Base-by-base conservation (phyloP, 768 basidiomycete genomes). In the Lyophyllum decastes region DNA sequence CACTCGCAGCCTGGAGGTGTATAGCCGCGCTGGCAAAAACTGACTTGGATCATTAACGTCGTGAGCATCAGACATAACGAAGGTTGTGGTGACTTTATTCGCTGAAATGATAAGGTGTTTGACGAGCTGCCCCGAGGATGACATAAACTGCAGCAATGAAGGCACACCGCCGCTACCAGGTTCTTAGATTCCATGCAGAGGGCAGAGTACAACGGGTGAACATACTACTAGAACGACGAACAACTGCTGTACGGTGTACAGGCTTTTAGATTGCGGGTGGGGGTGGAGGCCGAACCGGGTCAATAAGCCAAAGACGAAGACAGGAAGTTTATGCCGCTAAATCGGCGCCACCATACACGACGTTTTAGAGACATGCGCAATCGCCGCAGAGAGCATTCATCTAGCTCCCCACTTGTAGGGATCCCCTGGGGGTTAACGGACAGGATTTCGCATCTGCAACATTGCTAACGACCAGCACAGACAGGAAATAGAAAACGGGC, bases 111-210 rank as follows among this genome's bases (percentile, higher is more conserved):
- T 63, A 19, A 89, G 73, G 61, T 84, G 78, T 49, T 77, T 60
- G 58, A 78, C 74, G 38, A 90, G 70, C 58, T 80, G 74, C n/a
- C 69, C 87, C 86, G 0, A 90, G 79, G 17, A 89, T 76, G 52
- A 88, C 73, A 62, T 91, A 90, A 64, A 86, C 79, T 19, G 84
- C 80, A 4, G 86, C 86, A 61, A 88, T 86, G 70, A 90, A 90
- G 25, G 86, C 88, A 66, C 90, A 91, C 4, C 89, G 88, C 84
- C n/a, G n/a, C n/a, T 86, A 45, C 52, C 53, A 26, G 19, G 24
- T 41, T 22, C 24, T 55, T 25, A 44, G 43, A 41, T 21, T 19
- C 9, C 12, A 24, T 27, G 41, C 46, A 12, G 21, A 19, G 22
- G 5, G n/a, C 2, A 58, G 35, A 8, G n/a, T 14, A 16, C 35